Percentiles rank a stretch among this genome's conserved stretches.
phyloP scores from a whole-genome alignment of 352 stramenopile genomes.

The Phytophthora tubulina region DNA sequence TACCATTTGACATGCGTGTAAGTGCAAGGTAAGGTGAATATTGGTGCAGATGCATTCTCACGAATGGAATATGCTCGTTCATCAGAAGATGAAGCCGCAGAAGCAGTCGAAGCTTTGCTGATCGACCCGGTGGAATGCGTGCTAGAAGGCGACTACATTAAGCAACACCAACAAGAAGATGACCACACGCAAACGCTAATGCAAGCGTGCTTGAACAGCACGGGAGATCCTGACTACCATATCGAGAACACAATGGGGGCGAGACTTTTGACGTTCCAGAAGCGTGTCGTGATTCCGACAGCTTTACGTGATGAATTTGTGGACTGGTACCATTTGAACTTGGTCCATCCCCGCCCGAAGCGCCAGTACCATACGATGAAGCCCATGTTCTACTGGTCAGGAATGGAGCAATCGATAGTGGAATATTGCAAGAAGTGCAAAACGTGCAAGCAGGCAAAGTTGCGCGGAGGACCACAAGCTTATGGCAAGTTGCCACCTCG shows the following conservation, averaged over 20 bases:
- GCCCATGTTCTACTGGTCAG: conserved; percentile 13
- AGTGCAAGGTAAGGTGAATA: background rate
- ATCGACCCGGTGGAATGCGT: conserved; percentile 8
- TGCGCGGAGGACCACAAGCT: conserved; percentile 3
- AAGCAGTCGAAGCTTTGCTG: background rate
- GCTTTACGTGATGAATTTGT: background rate
- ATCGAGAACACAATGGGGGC: background rate
- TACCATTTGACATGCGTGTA: conserved; percentile 4
- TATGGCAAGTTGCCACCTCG: conserved; percentile 10
- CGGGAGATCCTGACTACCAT: background rate
- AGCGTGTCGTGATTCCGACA: background rate
- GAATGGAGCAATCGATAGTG: conserved; percentile 17
- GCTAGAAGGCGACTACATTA: conserved; percentile 10
- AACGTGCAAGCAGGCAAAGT: conserved; percentile 4
- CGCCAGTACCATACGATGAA: conserved; percentile 13
- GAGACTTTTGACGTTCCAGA: background rate
- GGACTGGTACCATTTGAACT: background rate
- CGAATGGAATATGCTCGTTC: background rate
- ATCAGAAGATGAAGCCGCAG: background rate
- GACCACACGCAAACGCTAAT: background rate
- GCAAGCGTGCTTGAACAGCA: background rate
- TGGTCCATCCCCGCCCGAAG: background rate
- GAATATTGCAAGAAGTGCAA: conserved; percentile 1
- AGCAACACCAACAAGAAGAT: conserved; percentile 11
- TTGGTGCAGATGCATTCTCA: conserved; percentile 14